A percentile compares a stretch with the other conserved stretches of the same genome.
These are phyloP conservation scores for Penicillium sp. DNA, from an alignment of 2,329 filamentous ascomycete species.

Conservation along the genomic window DNA sequence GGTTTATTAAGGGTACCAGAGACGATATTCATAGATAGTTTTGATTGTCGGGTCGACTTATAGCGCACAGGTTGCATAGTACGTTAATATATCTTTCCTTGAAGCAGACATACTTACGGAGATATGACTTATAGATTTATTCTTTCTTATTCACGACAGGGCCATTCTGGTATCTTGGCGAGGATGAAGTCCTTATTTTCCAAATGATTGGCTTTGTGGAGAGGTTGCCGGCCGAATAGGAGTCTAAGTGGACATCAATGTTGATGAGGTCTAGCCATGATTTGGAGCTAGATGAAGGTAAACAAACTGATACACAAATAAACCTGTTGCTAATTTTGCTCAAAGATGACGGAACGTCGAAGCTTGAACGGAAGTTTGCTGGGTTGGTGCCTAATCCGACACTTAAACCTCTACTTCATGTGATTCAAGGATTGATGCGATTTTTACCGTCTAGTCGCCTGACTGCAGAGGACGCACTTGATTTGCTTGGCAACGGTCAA, in stretches of 20 bases:
- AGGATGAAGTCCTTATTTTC: slow-evolving; percentile 12
- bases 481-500: slow-evolving; percentile 1
- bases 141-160: slow-evolving; percentile 17
- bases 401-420: slow-evolving; percentile 14
- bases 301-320: not conserved
- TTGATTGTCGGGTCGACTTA: slow-evolving; percentile 35
- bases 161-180: slow-evolving; percentile 20
- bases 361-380: slow-evolving; percentile 18
- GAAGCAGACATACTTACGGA: not conserved
- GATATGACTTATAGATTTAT: slow-evolving; percentile 19
- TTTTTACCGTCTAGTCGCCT: slow-evolving; percentile 23
- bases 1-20: slow-evolving; percentile 30
- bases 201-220: slow-evolving; percentile 27
- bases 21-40: slow-evolving; percentile 29
- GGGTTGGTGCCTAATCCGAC: slow-evolving; percentile 10
- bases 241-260: slow-evolving; percentile 19
- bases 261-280: not conserved
- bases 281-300: slow-evolving; percentile 3
- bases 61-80: slow-evolving; percentile 31
- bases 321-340: slow-evolving; percentile 7
- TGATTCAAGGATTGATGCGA: slow-evolving; percentile 23
- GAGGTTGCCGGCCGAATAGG: slow-evolving; percentile 19
- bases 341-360: slow-evolving; percentile 4
- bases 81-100: not conserved
- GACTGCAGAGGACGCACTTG: slow-evolving; percentile 19